phyloP scores from a whole-genome alignment of 139 green algal genomes.

The Chlamydomonas eustigma region DNA sequence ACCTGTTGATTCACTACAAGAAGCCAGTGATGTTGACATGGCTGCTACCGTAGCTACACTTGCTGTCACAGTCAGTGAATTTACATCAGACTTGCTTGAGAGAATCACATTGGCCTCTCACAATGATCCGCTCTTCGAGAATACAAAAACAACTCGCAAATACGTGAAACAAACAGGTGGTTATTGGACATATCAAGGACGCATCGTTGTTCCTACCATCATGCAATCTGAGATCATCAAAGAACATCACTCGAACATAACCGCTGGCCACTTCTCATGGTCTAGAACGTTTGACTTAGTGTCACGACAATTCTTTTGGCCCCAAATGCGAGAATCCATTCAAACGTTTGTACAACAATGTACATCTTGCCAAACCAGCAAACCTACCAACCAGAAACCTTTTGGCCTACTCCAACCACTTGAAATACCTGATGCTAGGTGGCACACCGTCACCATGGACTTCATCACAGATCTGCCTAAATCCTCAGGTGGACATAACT shows the following conservation, averaged over 20 bases:
- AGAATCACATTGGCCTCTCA: too few species aligned
- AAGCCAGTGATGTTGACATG: neutral
- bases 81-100: too few species aligned
- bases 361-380: slow-evolving; percentile 33
- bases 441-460: slow-evolving; percentile 49
- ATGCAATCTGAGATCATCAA: neutral
- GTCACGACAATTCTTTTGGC: slow-evolving; percentile 23
- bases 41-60: neutral
- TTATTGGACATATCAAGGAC: neutral
- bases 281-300: slow-evolving; percentile 5
- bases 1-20: too few species aligned
- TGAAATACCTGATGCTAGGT: slow-evolving; percentile 31
- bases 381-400: slow-evolving; percentile 4
- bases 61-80: too few species aligned
- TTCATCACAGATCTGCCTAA: slow-evolving; percentile 50
- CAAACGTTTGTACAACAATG: slow-evolving; percentile 29
- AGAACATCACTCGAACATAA: neutral
- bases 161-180: neutral
- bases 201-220: neutral
- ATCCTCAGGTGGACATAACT: slow-evolving; percentile 22
- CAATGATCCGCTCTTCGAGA: neutral
- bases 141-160: neutral
- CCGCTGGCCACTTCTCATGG: slow-evolving; percentile 5
- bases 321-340: slow-evolving; percentile 18
- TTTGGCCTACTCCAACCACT: slow-evolving; percentile 44